A percentile compares a stretch with the other conserved stretches of the same genome.
Conservation (phyloP, 2,329 filamentous ascomycete species). For the Hymenotorrendiella dingleyae region DNA sequence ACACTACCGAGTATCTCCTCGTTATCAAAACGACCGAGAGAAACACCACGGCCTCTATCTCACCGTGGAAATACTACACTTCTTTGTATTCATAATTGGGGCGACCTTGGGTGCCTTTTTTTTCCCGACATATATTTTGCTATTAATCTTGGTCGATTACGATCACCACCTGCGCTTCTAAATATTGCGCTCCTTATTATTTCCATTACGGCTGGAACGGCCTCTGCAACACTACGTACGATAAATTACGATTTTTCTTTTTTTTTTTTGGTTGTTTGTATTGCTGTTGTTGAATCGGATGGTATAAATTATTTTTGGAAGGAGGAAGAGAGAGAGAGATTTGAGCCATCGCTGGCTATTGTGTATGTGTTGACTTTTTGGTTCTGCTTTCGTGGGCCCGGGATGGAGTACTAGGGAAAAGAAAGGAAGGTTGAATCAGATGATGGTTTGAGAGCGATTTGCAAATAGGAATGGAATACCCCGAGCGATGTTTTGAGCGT, state of each 20-base stretch:
- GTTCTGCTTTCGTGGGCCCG: background rate
- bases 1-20: background rate
- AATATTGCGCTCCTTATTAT: background rate
- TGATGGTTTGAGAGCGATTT: background rate
- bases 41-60: no score
- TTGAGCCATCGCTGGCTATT: background rate
- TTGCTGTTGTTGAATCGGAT: background rate
- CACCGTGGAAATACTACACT: no score
- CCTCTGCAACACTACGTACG: background rate
- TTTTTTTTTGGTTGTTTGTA: background rate
- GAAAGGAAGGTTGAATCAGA: background rate
- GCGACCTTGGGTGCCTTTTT: no score
- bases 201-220: background rate
- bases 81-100: no score
- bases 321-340: background rate
- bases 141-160: no score
- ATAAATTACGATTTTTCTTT: slow-evolving; percentile 1
- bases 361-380: background rate
- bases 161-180: no score
- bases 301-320: background rate
- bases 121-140: no score
- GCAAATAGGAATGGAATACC: slow-evolving; percentile 1
- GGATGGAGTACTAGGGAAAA: background rate
- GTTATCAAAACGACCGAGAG: no score
- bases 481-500: background rate